Base-by-base conservation (phyloP, 345 rosid genomes). In the Ricinus communis region DNA sequence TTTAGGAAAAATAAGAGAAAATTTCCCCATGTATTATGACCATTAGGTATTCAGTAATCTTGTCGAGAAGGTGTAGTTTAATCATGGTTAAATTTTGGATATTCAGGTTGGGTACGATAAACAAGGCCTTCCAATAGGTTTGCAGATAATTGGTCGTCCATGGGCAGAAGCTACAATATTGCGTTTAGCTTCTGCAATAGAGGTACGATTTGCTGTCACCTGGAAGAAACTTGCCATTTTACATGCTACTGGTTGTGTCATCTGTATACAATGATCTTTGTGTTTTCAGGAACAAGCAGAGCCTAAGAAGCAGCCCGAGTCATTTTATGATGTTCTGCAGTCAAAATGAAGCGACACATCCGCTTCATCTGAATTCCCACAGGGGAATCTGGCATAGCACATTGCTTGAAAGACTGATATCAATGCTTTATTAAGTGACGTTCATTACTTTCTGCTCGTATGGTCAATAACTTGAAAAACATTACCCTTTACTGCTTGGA, bases 91-190 rank as follows among this genome's bases (percentile, higher is more conserved):
- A 33, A 2, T 33, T 36, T 38, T 54, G 27, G 61, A n/a, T 50
- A 25, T 71, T 45, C 85, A 92, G 96, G 79, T 92, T 54, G 96
- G 97, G 38, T 88, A 90, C 78, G 96, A 90, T 79, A 90, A 88
- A 77, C 84, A 87, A 77, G 96, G 96, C 65, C 94, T 90, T 71
- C 96, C 96, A 1, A 86, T 92, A 33, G 97, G 97, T 65, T 70
- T 92, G 74, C 96, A 92, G 66, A 81, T 88, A 52, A 87, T 92
- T 30, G 91, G 96, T 30, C 86, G 86, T 12, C 96, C 97, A 49
- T 90, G 96, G 97, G 90, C 84, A 11, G 97, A 92, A 80, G 96
- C 94, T 66, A 82, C 94, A 43, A 46, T 90, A 59, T 75, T 92
- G 61, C 87, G 78, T 62, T 79, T 92, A 68, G 94, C 96, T 70